phyloP scores from a whole-genome alignment of 306 rosid species.

The Rosa persica region DNA sequence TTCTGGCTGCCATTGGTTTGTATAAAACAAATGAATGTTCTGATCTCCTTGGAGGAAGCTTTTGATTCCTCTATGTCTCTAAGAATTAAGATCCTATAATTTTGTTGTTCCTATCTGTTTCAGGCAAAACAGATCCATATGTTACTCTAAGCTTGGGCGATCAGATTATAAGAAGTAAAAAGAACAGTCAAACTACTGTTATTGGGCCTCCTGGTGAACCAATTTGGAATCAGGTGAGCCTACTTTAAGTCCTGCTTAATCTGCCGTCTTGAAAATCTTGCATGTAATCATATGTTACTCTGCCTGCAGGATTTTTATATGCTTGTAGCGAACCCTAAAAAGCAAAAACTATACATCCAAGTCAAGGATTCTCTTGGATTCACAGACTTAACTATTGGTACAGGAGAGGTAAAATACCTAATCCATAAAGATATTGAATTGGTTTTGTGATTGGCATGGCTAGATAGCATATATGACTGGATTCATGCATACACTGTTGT shows the following conservation, averaged over 20 bases:
- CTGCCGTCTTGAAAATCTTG: background rate
- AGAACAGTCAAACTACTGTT: slow-evolving; percentile 96
- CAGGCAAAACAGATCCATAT: slow-evolving; percentile 97
- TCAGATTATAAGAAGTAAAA: slow-evolving; percentile 89
- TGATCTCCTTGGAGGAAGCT: slow-evolving; percentile 2
- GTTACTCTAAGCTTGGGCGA: slow-evolving; percentile 80
- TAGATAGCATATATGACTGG: background rate
- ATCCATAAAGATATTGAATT: background rate
- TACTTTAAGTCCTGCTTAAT: slow-evolving; percentile 21
- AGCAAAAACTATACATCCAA: slow-evolving; percentile 72
- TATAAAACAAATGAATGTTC: background rate
- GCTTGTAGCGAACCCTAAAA: slow-evolving; percentile 88
- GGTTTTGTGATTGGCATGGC: background rate
- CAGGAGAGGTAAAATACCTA: slow-evolving; percentile 69
- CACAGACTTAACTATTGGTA: slow-evolving; percentile 67
- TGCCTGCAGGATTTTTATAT: slow-evolving; percentile 83
- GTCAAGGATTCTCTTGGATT: slow-evolving; percentile 94
- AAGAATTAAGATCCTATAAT: background rate
- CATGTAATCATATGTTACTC: slow-evolving; percentile 24
- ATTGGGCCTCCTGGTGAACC: slow-evolving; percentile 97
- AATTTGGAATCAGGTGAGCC: slow-evolving; percentile 95
- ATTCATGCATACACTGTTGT: background rate
- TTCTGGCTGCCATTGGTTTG: background rate
- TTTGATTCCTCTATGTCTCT: background rate
- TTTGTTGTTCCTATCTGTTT: slow-evolving; percentile 15